These are phyloP conservation scores for Cutaneotrichosporon sp. DNA, from an alignment of 1,284 basidiomycete species.

Conservation along the genomic window DNA sequence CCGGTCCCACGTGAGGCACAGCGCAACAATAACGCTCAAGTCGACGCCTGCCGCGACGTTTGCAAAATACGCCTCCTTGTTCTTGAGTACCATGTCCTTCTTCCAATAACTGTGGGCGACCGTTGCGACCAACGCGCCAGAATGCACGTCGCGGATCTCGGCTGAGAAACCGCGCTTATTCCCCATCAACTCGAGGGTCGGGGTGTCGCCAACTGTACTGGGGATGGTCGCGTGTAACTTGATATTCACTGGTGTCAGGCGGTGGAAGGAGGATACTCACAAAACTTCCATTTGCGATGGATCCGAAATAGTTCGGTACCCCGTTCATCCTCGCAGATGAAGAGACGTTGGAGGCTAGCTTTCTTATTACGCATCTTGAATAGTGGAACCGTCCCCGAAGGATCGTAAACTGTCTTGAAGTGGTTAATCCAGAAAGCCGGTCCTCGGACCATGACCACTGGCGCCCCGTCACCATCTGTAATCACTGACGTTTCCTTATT, in stretches of 20 bases:
- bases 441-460: not conserved
- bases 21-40: not conserved
- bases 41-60: not conserved
- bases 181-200: not conserved
- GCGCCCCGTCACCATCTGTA: not conserved
- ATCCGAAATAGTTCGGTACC: constrained; percentile 1
- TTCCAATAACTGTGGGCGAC: not conserved
- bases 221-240: constrained; percentile 2
- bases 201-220: not conserved
- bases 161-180: not conserved
- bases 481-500: not conserved
- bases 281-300: not conserved
- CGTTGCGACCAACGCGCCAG: not conserved
- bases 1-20: constrained; percentile 8
- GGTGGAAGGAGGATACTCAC: not conserved
- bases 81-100: not conserved
- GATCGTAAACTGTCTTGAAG: constrained; percentile 1
- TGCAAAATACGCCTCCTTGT: not conserved
- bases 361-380: constrained; percentile 8
- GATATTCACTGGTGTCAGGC: not conserved
- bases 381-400: not conserved
- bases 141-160: not conserved
- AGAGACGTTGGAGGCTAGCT: not conserved
- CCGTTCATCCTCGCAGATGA: constrained; percentile 6
- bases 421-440: not conserved